Percentiles rank a stretch among this genome's conserved stretches.
These are phyloP conservation scores for Colletotrichum sp. DNA, from an alignment of 2,329 filamentous ascomycete species.

Conservation along the genomic window DNA sequence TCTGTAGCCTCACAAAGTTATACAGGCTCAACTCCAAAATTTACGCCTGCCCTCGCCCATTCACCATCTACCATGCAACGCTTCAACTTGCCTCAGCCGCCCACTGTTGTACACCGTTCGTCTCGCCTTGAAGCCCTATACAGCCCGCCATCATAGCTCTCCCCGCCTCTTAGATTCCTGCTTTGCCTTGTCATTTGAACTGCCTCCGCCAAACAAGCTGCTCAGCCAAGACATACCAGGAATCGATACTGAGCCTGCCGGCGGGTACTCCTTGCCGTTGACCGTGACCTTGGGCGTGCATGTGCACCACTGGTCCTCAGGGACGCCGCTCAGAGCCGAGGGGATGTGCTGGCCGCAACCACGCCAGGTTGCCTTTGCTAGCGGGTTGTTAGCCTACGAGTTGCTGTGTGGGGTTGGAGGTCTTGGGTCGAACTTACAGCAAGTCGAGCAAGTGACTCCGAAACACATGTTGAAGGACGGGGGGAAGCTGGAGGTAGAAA, in stretches of 20 bases:
- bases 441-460: conserved; percentile 43
- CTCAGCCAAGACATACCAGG: conserved; percentile 44
- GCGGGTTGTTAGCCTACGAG: neutral
- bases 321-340: conserved; percentile 46
- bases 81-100: neutral
- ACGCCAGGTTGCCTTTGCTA: conserved; percentile 55
- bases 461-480: conserved; percentile 41
- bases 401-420: neutral
- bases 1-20: neutral
- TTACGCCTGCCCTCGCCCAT: neutral
- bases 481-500: neutral
- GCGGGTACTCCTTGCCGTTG: conserved; percentile 51
- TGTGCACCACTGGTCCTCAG: conserved; percentile 52
- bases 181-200: conserved; percentile 14
- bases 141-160: neutral
- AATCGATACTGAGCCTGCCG: conserved; percentile 42
- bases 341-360: conserved; percentile 55
- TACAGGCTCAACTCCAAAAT: neutral
- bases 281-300: conserved; percentile 50
- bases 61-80: neutral
- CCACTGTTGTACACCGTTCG: neutral
- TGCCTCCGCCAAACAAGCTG: conserved; percentile 7
- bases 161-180: conserved; percentile 10
- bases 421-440: conserved; percentile 36
- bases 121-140: neutral